Evolutionary conservation across 2,329 filamentous ascomycete species (phyloP), one percentile per base, ranked within the genome.

Genomic region (Endocalyx cinctus): DNA sequence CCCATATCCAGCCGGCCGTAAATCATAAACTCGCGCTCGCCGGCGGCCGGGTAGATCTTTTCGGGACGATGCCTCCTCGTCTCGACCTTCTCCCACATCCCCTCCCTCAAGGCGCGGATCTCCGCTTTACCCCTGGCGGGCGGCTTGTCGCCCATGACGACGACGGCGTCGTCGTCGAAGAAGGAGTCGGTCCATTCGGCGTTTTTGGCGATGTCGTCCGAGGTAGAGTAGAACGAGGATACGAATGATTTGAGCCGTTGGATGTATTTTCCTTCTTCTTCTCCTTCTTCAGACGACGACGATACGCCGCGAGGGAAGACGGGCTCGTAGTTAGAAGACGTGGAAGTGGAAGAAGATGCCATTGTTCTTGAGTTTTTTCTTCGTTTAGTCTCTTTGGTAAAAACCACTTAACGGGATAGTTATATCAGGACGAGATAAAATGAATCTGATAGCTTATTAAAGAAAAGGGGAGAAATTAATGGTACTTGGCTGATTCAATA

Each of bases 171-270:
- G 4, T 62, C 45, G 2, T 47, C 48, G 45, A 70, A 72, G 45
- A 70, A 72, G 25, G 51, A 60, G 19, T 51, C 48, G 12, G 65
- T 48, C 69, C 69, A 72, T 26, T 62, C 55, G 35, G 66, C 60
- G 29, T 67, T 60, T 39, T 51, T 48, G n/a, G 57, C 56, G 4
- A 50, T 47, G 16, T 58, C 59, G 42, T 72, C 69, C 16, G 68
- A 71, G 10, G 57, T 45, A 4, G 48, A 54, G 48, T 65, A 72
- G 46, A 72, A 72, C 19, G 52, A 50, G 35, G 58, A 55, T 38
- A 70, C 57, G 31, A 70, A 70, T 4, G 42, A 19, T 35, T 51
- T 51, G 20, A 59, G 17, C 29, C 33, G 43, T 25, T 38, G 41
- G n/a, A n/a, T n/a, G n/a, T n/a, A n/a, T n/a, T n/a, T n/a, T n/a